phyloP scores from a whole-genome alignment of 1,284 basidiomycete species.

The Leccinum proliferum region DNA sequence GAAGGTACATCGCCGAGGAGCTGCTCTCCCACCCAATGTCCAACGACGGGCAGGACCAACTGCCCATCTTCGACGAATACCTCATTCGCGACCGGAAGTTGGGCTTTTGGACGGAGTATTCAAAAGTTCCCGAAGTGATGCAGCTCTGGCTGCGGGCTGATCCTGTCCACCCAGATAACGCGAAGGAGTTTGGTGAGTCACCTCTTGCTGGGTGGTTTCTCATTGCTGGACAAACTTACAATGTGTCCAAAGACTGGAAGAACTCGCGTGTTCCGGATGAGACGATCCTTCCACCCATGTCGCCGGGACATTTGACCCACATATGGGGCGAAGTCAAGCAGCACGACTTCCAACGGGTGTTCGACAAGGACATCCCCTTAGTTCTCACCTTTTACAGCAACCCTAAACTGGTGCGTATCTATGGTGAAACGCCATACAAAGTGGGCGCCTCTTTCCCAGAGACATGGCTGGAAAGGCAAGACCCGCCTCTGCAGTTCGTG shows the following conservation, averaged over 20 bases:
- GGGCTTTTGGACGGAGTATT: background rate
- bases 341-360: background rate
- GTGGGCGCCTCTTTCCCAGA: too few species aligned
- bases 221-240: background rate
- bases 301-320: background rate
- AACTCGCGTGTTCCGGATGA: background rate
- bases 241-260: background rate
- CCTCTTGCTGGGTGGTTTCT: too few species aligned
- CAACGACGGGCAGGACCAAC: background rate
- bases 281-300: background rate
- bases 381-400: background rate
- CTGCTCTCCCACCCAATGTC: background rate
- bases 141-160: background rate
- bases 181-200: background rate
- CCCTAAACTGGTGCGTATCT: background rate
- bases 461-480: too few species aligned
- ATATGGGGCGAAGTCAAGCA: background rate
- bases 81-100: background rate
- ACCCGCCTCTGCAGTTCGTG: too few species aligned
- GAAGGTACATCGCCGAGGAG: background rate
- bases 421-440: background rate
- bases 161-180: background rate
- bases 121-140: background rate
- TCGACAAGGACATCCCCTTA: background rate
- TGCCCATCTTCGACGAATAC: background rate